phyloP scores from a whole-genome alignment of 2,329 filamentous ascomycete genomes.

The Fusarium drepaniforme region DNA sequence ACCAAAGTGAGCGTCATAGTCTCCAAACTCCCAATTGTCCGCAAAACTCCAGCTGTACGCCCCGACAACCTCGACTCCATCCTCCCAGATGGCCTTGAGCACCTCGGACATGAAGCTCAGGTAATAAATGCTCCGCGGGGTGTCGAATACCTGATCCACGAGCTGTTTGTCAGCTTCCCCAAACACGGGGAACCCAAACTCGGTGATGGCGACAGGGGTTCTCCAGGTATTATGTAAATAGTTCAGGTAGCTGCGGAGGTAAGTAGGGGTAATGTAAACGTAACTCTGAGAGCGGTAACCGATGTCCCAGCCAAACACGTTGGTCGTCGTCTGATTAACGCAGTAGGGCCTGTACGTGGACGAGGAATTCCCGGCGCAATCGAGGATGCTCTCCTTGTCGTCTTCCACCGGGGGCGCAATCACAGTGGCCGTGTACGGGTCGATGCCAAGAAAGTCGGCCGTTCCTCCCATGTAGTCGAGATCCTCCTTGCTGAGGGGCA shows the following conservation, averaged over 20 bases:
- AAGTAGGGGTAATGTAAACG: slow-evolving; percentile 69
- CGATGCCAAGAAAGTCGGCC: slow-evolving; percentile 67
- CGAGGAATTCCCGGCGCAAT: slow-evolving; percentile 60
- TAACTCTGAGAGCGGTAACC: slow-evolving; percentile 68
- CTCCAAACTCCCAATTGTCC: slow-evolving; percentile 69
- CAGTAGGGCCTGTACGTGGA: slow-evolving; percentile 64
- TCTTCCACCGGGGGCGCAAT: slow-evolving; percentile 58
- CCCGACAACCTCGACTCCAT: slow-evolving; percentile 66
- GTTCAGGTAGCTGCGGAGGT: slow-evolving; percentile 66
- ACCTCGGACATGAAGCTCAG: slow-evolving; percentile 65
- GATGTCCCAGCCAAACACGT: slow-evolving; percentile 67
- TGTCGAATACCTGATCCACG: slow-evolving; percentile 65
- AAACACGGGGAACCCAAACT: slow-evolving; percentile 70
- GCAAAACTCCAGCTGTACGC: slow-evolving; percentile 65
- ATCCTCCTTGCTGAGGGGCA: slow-evolving; percentile 60
- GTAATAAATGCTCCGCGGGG: slow-evolving; percentile 66
- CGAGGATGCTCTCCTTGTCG: slow-evolving; percentile 54
- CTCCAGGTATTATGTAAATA: slow-evolving; percentile 72
- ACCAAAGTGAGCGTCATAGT: slow-evolving; percentile 60
- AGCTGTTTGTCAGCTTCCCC: slow-evolving; percentile 58
- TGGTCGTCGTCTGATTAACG: slow-evolving; percentile 59
- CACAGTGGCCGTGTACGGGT: slow-evolving; percentile 69
- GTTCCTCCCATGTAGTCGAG: slow-evolving; percentile 63
- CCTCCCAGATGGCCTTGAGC: slow-evolving; percentile 67
- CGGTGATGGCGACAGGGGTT: slow-evolving; percentile 60